Base-by-base conservation (phyloP, 2,329 filamentous ascomycete genomes). In the Venturiaceae sp. region DNA sequence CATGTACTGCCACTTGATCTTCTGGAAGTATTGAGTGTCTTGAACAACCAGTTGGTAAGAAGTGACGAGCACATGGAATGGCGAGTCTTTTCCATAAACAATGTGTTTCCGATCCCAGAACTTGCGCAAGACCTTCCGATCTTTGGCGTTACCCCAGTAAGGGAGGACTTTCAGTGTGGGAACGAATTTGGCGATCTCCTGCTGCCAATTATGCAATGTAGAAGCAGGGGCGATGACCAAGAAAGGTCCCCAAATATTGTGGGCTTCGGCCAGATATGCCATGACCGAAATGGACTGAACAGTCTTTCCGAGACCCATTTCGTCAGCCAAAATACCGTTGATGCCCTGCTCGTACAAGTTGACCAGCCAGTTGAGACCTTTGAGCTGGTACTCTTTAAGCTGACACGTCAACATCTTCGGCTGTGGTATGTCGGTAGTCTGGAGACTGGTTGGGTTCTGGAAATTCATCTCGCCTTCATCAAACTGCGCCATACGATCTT, bases 1-100 rank as follows among this genome's bases (percentile, higher is more conserved):
- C 94, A 99, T 99, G 77, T 99, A 97, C 75, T 97, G 94, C 94
- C 94, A 99, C 66, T 88, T 88, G 81, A 99, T 94, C 79, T 97
- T 97, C 74, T 96, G 92, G 77, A 99, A 97, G 73, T 99, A 99
- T 61, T 91, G 86, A 1, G 95, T 90, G 70, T 99, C 94, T 28
- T 92, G 89, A 21, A 99, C 94, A 28, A 99, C 94, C 37, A 99
- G 80, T 73, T 99, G 94, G 71, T 99, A 99, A 0, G 92, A 97
- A 0, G 94, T 99, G 53, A 99, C 86, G 55, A 96, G 83, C 56
- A 99, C 92, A 69, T 99, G 94, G 77, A 99, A 97, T 14, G 91
- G 86, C 0, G 92, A 91, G 60, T 96, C 91, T 67, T 89, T 90
- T 66, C 84, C 91, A 75, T 99, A 99, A 3, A 92, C 96, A 65